Evolutionary conservation across 169 alveolate genomes (phyloP).

Genomic region (Cryptosporidium muris): DNA sequence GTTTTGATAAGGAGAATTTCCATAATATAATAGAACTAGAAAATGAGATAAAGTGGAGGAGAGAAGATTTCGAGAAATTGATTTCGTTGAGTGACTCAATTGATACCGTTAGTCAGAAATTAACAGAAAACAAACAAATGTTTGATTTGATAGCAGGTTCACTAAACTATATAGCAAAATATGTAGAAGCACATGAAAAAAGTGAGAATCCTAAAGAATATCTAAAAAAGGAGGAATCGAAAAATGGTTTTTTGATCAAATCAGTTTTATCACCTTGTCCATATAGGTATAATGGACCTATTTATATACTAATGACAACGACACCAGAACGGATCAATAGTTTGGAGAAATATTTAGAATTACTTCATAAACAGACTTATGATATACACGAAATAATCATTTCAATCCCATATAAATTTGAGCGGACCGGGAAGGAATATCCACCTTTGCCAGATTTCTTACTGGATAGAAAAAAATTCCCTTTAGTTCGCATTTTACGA

Average conservation of each 20-base stretch:
- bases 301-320: conserved; percentile 64
- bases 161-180: conserved; percentile 33
- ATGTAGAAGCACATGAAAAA: conserved; percentile 67
- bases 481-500: conserved; percentile 34
- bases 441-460: conserved; percentile 68
- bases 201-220: conserved; percentile 27
- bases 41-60: neutral
- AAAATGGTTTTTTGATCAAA: conserved; percentile 26
- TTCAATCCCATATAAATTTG: conserved; percentile 57
- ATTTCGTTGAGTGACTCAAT: conserved; percentile 15
- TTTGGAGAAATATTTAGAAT: conserved; percentile 34
- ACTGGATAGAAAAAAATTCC: conserved; percentile 27
- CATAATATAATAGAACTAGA: neutral
- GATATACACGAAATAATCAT: conserved; percentile 53
- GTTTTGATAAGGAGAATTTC: neutral
- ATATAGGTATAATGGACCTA: conserved; percentile 66
- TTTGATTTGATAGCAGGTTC: conserved; percentile 55
- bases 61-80: neutral
- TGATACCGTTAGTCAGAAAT: conserved; percentile 18
- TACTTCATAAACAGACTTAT: conserved; percentile 60
- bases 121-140: conserved; percentile 64
- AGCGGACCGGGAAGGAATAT: conserved; percentile 69
- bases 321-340: conserved; percentile 56
- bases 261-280: conserved; percentile 61
- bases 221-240: conserved; percentile 47